Evolutionary conservation across 768 basidiomycete genomes (phyloP).

Genomic region (Lentinula lateritia): DNA sequence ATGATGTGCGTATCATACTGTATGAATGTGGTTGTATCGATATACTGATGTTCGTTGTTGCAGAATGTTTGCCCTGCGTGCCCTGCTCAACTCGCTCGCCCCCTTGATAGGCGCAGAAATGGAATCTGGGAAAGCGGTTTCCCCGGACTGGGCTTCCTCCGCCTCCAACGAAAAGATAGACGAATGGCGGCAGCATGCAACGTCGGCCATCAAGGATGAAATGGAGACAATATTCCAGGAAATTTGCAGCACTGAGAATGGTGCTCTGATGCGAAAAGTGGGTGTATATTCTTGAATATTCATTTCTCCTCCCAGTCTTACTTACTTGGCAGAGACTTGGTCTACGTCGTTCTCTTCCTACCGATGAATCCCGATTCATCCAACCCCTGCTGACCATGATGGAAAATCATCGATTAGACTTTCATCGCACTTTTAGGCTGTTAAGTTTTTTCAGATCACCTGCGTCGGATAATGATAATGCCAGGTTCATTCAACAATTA

Average conservation of each 20-base stretch:
- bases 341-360: constrained; percentile 45
- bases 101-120: constrained; percentile 85
- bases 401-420: constrained; percentile 74
- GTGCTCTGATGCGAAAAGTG: constrained; percentile 64
- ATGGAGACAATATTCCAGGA: constrained; percentile 58
- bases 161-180: constrained; percentile 46
- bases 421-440: constrained; percentile 77
- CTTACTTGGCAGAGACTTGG: constrained; percentile 60
- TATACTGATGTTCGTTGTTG: constrained; percentile 4
- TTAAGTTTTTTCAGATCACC: constrained; percentile 59
- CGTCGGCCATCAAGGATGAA: constrained; percentile 48
- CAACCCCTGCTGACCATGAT: constrained; percentile 73
- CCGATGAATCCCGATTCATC: constrained; percentile 58
- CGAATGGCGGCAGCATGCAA: constrained; percentile 56
- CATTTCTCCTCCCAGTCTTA: background rate
- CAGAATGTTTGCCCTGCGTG: constrained; percentile 74
- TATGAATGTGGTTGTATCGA: background rate
- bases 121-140: constrained; percentile 45
- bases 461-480: constrained; percentile 20
- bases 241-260: constrained; percentile 60
- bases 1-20: constrained; percentile 55
- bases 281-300: constrained; percentile 7
- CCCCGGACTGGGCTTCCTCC: constrained; percentile 59
- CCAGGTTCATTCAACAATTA: constrained; percentile 36
- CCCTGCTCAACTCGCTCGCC: constrained; percentile 70